Evolutionary conservation across 148 eudicot species (phyloP).

Genomic region (Heliosperma pusillum): DNA sequence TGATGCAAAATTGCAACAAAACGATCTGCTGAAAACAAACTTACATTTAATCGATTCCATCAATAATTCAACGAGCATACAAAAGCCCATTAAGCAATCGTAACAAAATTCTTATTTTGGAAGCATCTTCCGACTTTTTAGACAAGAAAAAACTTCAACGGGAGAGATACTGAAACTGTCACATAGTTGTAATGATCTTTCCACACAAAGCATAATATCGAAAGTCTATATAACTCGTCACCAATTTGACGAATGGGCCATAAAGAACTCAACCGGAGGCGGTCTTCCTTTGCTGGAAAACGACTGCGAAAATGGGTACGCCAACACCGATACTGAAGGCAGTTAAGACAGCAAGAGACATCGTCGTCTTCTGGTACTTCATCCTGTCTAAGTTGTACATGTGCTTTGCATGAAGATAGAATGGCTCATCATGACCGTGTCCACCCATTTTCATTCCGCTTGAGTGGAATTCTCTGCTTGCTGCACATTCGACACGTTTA

Average conservation of each 20-base stretch:
- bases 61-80: background rate
- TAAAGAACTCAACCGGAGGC: slow-evolving; percentile 48
- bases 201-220: background rate
- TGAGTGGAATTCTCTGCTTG: slow-evolving; percentile 52
- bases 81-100: slow-evolving; percentile 11
- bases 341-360: slow-evolving; percentile 56
- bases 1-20: background rate
- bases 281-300: slow-evolving; percentile 90
- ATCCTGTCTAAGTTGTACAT: slow-evolving; percentile 99
- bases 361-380: slow-evolving; percentile 61
- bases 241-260: slow-evolving; percentile 7
- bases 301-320: slow-evolving; percentile 78
- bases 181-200: slow-evolving; percentile 22
- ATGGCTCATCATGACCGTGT: slow-evolving; percentile 77
- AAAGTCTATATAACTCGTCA: slow-evolving; percentile 14
- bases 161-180: slow-evolving; percentile 9
- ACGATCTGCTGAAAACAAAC: background rate
- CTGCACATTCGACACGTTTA: slow-evolving; percentile 22
- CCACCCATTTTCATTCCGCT: slow-evolving; percentile 86
- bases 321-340: slow-evolving; percentile 69
- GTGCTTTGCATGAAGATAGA: slow-evolving; percentile 84
- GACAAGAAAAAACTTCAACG: slow-evolving; percentile 13
- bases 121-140: slow-evolving; percentile 15
- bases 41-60: background rate
- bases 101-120: slow-evolving; percentile 22